These are phyloP conservation scores for Tanacetum coccineum DNA, from an alignment of 129 eudicot genomes.

Conservation along the genomic window DNA sequence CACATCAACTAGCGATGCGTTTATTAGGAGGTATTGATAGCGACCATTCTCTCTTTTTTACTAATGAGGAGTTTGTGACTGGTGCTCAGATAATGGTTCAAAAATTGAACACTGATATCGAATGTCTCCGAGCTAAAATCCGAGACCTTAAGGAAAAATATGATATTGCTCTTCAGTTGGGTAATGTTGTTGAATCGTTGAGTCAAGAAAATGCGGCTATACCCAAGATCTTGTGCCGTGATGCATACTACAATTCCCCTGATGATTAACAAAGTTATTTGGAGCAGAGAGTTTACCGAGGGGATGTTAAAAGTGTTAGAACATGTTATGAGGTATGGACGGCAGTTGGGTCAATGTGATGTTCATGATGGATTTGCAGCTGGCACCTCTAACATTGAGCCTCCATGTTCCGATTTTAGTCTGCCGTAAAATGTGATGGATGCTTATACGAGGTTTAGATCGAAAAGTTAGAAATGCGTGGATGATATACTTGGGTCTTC, in stretches of 20 bases:
- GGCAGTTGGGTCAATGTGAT: background rate
- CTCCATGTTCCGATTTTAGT: background rate
- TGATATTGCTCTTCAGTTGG: too few relatives aligned
- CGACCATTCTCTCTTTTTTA: background rate
- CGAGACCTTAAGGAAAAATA: background rate
- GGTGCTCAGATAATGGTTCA: background rate
- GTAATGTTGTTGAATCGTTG: too few relatives aligned
- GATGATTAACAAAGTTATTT: background rate
- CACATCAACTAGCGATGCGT: too few relatives aligned
- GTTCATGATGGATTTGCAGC: background rate
- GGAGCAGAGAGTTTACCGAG: background rate
- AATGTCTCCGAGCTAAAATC: too few relatives aligned
- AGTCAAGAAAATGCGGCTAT: too few relatives aligned
- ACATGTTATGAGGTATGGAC: background rate
- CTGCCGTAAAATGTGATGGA: background rate
- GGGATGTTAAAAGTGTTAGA: background rate
- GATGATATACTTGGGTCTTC: background rate
- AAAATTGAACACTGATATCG: background rate
- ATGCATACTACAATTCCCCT: background rate
- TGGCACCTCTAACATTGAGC: background rate
- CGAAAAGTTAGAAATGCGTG: background rate
- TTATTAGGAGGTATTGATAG: background rate
- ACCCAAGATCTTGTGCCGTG: background rate
- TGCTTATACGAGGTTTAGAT: background rate
- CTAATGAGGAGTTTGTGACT: background rate